These are phyloP conservation scores for Plasmodium billcollinsi DNA, from an alignment of 169 alveolate species.

Conservation along the genomic window DNA sequence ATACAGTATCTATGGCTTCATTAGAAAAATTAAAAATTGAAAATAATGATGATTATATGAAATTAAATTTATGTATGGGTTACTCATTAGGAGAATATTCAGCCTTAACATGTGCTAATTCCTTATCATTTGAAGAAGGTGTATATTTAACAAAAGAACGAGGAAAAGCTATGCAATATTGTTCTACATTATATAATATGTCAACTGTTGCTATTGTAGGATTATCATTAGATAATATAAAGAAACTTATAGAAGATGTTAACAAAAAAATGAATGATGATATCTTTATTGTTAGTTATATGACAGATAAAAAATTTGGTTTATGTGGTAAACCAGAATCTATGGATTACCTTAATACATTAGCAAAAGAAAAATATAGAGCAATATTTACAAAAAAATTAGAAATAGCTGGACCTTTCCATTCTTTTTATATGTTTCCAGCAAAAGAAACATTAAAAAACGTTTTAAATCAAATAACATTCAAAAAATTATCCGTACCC, in stretches of 20 bases:
- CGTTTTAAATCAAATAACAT: slow-evolving; percentile 32
- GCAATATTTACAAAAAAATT: slow-evolving; percentile 68
- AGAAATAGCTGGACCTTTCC: slow-evolving; percentile 81
- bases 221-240: slow-evolving; percentile 66
- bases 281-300: slow-evolving; percentile 74
- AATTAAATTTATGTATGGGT: slow-evolving; percentile 78
- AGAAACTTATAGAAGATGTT: slow-evolving; percentile 65
- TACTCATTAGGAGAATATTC: slow-evolving; percentile 82
- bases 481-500: slow-evolving; percentile 76
- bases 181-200: slow-evolving; percentile 67
- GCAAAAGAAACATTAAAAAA: slow-evolving; percentile 75
- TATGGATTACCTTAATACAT: slow-evolving; percentile 67
- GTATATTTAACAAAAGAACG: slow-evolving; percentile 79
- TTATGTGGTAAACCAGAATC: slow-evolving; percentile 68
- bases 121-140: slow-evolving; percentile 81
- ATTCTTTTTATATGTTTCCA: slow-evolving; percentile 78
- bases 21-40: slow-evolving; percentile 73
- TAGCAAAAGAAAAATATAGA: slow-evolving; percentile 74
- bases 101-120: slow-evolving; percentile 79
- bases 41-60: slow-evolving; percentile 28
- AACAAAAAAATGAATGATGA: slow-evolving; percentile 58
- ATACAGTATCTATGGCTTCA: slow-evolving; percentile 82
- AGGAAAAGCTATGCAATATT: slow-evolving; percentile 80
- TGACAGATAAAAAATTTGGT: slow-evolving; percentile 74
- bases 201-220: slow-evolving; percentile 80